Base-by-base conservation (phyloP, 495 filamentous ascomycete species). In the Lentithecium fluviatile region DNA sequence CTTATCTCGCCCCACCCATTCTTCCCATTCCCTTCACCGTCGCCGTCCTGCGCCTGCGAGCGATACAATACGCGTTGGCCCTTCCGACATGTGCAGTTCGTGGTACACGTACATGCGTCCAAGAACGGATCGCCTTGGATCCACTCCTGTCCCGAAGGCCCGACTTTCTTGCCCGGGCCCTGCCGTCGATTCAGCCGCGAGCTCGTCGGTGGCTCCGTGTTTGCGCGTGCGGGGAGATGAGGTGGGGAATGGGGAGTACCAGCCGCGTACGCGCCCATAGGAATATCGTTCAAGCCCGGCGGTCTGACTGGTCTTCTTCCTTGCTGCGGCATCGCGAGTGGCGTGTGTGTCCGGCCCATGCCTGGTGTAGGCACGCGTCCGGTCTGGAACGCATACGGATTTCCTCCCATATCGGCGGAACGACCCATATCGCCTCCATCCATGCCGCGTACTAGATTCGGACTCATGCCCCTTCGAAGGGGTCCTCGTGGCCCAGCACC, bases 41-140 rank as follows among this genome's bases (percentile, higher is more conserved):
- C 36, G 0, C 29, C 57, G 6, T 46, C 24, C 24, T 52, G 38
- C 6, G 23, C 21, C 8, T 48, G 58, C 40, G 32, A 19, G 23
- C 46, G 11, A 47, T 57, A 57, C n/a, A 63, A 21, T 2, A 57
- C 52, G 0, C 53, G 52, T 15, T 56, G 53, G n/a, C 60, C 60
- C 46, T 63, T 51, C 6, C 60, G 60, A 38, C 60, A 63, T 10
- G 6, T 45, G 45, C 60, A 63, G 8, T 38, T 20, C 13, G 45
- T 56, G n/a, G 52, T 57, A 46, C 60, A 63, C 20, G 49, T 32
- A 24, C 60, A 63, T 5, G 52, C 60, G 36, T 63, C 60, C 2
- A 63, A 52, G 46, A 63, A 63, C 15, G 52, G 43, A 45, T 63
- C 60, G 7, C 59, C 59, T n/a, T 45, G 19, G 11, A 57, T 29